A percentile compares a stretch with the other conserved stretches of the same genome.
These are phyloP conservation scores for Phytophthora sojae DNA, from an alignment of 352 stramenopile genomes.

Conservation along the genomic window DNA sequence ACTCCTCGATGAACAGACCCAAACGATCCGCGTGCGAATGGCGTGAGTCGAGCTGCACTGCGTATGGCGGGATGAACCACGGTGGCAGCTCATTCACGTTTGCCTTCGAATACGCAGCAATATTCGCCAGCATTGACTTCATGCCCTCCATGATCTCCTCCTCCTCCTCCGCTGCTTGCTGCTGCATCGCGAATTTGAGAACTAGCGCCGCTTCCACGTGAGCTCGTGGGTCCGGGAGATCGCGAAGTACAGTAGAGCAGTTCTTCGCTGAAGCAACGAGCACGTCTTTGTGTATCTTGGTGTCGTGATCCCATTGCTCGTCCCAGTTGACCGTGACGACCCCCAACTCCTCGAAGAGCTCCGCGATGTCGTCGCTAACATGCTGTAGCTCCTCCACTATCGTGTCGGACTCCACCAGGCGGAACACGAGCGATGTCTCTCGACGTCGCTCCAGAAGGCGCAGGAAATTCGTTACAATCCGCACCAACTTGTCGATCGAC, in stretches of 20 bases:
- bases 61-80: conserved; percentile 21
- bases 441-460: background rate
- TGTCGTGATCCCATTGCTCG: conserved; percentile 4
- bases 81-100: background rate
- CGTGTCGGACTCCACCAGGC: background rate
- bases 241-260: background rate
- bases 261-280: conserved; percentile 2
- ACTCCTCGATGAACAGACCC: conserved; percentile 19
- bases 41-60: conserved; percentile 14
- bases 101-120: background rate
- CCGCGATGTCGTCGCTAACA: background rate
- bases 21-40: conserved; percentile 20
- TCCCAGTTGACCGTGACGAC: conserved; percentile 6
- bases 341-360: background rate
- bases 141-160: background rate
- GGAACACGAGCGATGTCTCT: background rate
- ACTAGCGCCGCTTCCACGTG: background rate
- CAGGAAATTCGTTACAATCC: background rate
- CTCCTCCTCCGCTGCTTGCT: background rate
- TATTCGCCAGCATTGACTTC: background rate
- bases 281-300: background rate
- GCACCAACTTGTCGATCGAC: background rate
- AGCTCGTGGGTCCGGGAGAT: background rate
- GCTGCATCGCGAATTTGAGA: conserved; percentile 2
- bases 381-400: background rate